These are phyloP conservation scores for Fragaria ananassa DNA, from an alignment of 306 rosid genomes.

Conservation along the genomic window DNA sequence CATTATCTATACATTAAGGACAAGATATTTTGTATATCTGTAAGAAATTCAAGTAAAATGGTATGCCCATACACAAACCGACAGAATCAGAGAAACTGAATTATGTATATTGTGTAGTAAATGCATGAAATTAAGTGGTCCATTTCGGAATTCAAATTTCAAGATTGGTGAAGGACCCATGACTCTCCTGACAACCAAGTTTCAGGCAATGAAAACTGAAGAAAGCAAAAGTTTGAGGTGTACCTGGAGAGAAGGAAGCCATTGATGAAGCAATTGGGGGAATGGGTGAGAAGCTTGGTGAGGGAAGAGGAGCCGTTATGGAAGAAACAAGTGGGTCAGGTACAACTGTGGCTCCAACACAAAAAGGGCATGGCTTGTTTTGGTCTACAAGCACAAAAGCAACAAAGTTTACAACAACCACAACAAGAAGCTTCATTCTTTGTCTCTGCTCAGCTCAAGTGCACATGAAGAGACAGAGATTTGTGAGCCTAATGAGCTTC, in stretches of 20 bases:
- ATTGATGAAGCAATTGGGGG: conserved; percentile 49
- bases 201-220: conserved; percentile 10
- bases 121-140: conserved; percentile 16
- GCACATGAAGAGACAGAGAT: conserved; percentile 29
- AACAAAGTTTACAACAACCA: not conserved
- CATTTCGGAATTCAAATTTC: conserved; percentile 42
- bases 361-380: conserved; percentile 38
- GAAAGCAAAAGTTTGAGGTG: conserved; percentile 8
- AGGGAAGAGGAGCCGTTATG: conserved; percentile 26
- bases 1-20: conserved; percentile 7
- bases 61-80: not conserved
- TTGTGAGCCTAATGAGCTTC: conserved; percentile 3
- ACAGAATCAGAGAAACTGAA: conserved; percentile 6
- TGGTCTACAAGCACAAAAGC: conserved; percentile 35
- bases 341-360: conserved; percentile 33
- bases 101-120: conserved; percentile 23
- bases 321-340: conserved; percentile 36
- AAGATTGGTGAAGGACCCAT: conserved; percentile 16
- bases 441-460: conserved; percentile 23
- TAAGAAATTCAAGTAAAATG: not conserved
- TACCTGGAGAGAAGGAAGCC: conserved; percentile 68
- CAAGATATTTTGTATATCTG: not conserved
- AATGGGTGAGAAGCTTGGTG: conserved; percentile 38
- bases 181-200: conserved; percentile 24
- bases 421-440: conserved; percentile 43